These are phyloP conservation scores for Phanerochaete sordida DNA, from an alignment of 768 basidiomycete genomes.

Conservation along the genomic window DNA sequence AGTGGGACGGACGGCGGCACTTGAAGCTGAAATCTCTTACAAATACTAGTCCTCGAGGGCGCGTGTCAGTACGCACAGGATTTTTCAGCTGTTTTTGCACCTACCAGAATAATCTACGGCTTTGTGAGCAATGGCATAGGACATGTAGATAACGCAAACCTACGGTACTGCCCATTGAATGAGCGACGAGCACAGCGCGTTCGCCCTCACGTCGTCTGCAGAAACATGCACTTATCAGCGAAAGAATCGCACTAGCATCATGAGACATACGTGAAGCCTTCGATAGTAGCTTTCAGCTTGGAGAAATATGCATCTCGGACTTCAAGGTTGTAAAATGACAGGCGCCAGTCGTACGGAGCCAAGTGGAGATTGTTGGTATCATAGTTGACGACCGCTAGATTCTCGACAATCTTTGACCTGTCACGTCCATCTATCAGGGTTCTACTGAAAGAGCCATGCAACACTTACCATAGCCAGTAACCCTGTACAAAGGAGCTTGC, in stretches of 20 bases:
- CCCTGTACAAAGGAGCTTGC: slow-evolving; percentile 85
- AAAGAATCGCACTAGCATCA: background rate
- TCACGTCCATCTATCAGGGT: too few species aligned
- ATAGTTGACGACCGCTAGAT: slow-evolving; percentile 89
- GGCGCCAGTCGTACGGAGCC: slow-evolving; percentile 88
- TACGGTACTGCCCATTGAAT: slow-evolving; percentile 80
- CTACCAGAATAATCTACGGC: slow-evolving; percentile 40
- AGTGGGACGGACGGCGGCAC: too few species aligned
- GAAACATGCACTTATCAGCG: background rate
- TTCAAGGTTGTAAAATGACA: slow-evolving; percentile 89
- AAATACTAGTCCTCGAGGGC: slow-evolving; percentile 60
- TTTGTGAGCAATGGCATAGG: background rate
- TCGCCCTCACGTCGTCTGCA: slow-evolving; percentile 61
- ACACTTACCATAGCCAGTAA: slow-evolving; percentile 85
- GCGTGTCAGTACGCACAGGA: background rate
- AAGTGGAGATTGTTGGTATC: slow-evolving; percentile 86
- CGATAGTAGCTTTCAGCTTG: slow-evolving; percentile 75
- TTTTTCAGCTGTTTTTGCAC: slow-evolving; percentile 18
- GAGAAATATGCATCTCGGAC: slow-evolving; percentile 89
- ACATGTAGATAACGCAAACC: background rate
- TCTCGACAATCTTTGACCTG: slow-evolving; percentile 92
- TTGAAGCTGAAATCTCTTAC: slow-evolving; percentile 62
- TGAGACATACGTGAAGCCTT: slow-evolving; percentile 61
- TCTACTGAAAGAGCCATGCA: background rate
- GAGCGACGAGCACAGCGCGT: slow-evolving; percentile 81